Base-by-base conservation (phyloP, 345 rosid species). In the Citrus unshiu region DNA sequence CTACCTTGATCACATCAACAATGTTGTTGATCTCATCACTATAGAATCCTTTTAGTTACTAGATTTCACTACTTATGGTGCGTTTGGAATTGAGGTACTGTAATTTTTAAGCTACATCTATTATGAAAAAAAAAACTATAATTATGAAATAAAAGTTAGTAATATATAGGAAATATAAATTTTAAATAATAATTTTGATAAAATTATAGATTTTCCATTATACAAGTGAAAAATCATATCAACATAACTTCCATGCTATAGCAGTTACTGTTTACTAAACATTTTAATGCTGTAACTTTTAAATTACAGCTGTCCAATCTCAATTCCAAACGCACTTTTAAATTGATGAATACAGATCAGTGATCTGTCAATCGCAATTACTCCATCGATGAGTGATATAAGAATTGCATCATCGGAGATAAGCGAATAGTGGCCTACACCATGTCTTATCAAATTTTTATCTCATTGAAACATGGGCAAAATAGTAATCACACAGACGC, bases 221-320 rank as follows among this genome's bases (percentile, higher is more conserved):
- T 32, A 32, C 5, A 32, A 0, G 0, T 32, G 0, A 32, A 32
- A 4, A 32, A 32, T 32, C 0, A 32, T 32, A 32, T 32, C 5
- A 32, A 32, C 5, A 32, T 32, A 32, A 32, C 34, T 32, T 32
- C 0, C 0, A 32, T 4, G 0, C 0, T 32, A 32, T 0, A 32
- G 0, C 5, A 32, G 0, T 0, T 32, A 32, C 0, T 32, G 0
- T 32, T 32, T 32, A 32, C 0, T 32, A 32, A 32, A 32, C 0
- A 32, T 0, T 4, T 32, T 32, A 32, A 0, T 32, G 0, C 0
- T 32, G 0, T 4, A 32, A 0, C 0, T 32, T 4, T 32, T 32
- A 32, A 32, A 4, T 0, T 32, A 32, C 5, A 32, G 0, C 0
- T 30, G 0, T 0, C 4, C 34, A 32, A 4, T 0, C 0, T 0